These are phyloP conservation scores for Populus simonii DNA, from an alignment of 345 rosid genomes.

Conservation along the genomic window DNA sequence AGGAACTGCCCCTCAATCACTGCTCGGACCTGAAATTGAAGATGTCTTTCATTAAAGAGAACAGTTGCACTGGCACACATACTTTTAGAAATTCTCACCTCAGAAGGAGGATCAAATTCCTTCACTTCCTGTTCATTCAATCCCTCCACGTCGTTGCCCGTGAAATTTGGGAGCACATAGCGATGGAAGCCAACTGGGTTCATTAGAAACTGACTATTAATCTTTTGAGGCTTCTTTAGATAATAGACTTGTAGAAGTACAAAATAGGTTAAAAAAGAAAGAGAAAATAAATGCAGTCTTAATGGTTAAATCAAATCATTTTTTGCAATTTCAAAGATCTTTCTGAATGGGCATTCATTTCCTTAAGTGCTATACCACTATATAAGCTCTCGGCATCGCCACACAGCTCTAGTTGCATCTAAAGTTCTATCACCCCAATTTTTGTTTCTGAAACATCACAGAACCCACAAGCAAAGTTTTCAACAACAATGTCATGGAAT, in stretches of 20 bases:
- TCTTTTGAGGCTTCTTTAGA: not conserved
- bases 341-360: too few relatives aligned
- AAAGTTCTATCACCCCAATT: too few relatives aligned
- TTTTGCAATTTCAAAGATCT: too few relatives aligned
- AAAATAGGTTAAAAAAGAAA: not conserved
- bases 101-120: slow-evolving; percentile 82
- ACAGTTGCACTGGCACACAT: not conserved
- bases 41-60: not conserved
- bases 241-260: not conserved
- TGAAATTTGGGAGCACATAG: slow-evolving; percentile 62
- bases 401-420: too few relatives aligned
- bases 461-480: too few relatives aligned
- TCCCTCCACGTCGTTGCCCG: slow-evolving; percentile 40
- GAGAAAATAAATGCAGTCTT: too few relatives aligned
- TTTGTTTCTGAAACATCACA: too few relatives aligned
- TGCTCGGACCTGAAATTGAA: slow-evolving; percentile 67
- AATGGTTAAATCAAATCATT: too few relatives aligned
- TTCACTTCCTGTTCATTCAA: slow-evolving; percentile 55
- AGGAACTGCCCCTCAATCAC: slow-evolving; percentile 88
- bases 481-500: too few relatives aligned
- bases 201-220: slow-evolving; percentile 5
- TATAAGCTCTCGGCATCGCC: too few relatives aligned
- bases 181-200: slow-evolving; percentile 80
- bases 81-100: slow-evolving; percentile 43
- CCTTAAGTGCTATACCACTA: too few relatives aligned